Conservation (phyloP, 78 protist species). For the Goniomonas avonlea region DNA sequence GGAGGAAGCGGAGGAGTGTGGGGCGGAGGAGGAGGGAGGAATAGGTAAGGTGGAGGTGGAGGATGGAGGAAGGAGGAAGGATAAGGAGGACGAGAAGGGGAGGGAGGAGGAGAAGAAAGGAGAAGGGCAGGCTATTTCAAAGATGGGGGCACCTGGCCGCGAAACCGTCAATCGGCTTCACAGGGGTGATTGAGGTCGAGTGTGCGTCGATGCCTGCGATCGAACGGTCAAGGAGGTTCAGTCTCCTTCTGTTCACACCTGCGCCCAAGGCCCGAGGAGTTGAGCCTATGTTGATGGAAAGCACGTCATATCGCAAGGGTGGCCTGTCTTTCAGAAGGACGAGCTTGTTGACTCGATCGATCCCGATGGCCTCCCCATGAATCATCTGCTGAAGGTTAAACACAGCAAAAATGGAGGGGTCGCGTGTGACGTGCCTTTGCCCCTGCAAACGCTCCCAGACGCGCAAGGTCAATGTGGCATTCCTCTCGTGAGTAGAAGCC, state of each 20-base stretch:
- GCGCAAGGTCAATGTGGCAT: slow-evolving; percentile 34
- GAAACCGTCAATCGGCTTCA: slow-evolving; percentile 42
- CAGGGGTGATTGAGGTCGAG: slow-evolving; percentile 22
- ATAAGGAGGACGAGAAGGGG: too few relatives aligned
- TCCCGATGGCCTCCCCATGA: slow-evolving; percentile 23
- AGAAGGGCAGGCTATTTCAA: not conserved
- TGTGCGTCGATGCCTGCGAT: not conserved
- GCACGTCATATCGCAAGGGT: slow-evolving; percentile 26
- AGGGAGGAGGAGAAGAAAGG: not conserved
- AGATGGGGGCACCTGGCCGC: slow-evolving; percentile 13
- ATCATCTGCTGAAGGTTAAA: not conserved
- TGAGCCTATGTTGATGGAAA: slow-evolving; percentile 38
- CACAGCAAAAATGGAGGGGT: not conserved
- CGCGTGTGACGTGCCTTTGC: not conserved
- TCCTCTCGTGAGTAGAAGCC: slow-evolving; percentile 27
- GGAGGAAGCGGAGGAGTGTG: too few relatives aligned
- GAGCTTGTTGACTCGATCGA: not conserved
- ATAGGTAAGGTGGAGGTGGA: too few relatives aligned
- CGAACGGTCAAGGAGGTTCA: not conserved
- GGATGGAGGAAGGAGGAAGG: too few relatives aligned
- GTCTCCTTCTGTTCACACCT: too few relatives aligned
- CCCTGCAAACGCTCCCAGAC: not conserved
- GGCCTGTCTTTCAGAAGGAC: slow-evolving; percentile 18
- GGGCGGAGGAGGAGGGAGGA: too few relatives aligned
- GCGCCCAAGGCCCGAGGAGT: not conserved